phyloP scores from a whole-genome alignment of 2,329 filamentous ascomycete genomes.

The Colletotrichum chlorophyti region DNA sequence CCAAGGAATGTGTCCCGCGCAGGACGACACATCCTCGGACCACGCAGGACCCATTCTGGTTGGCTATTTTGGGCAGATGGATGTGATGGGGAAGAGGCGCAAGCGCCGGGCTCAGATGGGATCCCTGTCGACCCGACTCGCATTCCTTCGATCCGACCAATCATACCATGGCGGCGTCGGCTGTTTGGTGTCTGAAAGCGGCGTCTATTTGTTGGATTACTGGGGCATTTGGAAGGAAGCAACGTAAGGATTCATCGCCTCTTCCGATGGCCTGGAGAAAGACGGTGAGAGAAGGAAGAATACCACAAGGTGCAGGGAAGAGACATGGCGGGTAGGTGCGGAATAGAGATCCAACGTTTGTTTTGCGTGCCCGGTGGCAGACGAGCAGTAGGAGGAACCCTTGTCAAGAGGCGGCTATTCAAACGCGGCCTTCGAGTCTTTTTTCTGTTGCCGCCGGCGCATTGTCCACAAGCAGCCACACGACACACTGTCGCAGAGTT shows the following conservation, averaged over 20 bases:
- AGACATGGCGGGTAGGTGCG: not conserved
- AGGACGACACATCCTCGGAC: constrained; percentile 31
- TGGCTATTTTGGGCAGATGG: constrained; percentile 45
- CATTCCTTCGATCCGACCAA: constrained; percentile 33
- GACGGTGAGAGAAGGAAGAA: constrained; percentile 17
- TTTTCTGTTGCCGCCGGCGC: not conserved
- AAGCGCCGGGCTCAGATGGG: constrained; percentile 41
- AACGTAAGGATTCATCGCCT: constrained; percentile 19
- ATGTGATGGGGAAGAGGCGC: constrained; percentile 39
- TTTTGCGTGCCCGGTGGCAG: too few species aligned
- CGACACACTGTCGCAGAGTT: not conserved
- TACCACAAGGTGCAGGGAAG: too few species aligned
- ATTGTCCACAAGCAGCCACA: constrained; percentile 8
- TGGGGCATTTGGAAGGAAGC: not conserved
- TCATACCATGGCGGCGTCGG: constrained; percentile 28
- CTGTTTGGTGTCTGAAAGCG: constrained; percentile 27
- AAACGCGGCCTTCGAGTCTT: constrained; percentile 16
- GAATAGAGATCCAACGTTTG: too few species aligned
- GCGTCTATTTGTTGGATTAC: constrained; percentile 27
- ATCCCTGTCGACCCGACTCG: constrained; percentile 30
- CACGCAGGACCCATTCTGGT: constrained; percentile 36
- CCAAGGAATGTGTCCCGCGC: constrained; percentile 24
- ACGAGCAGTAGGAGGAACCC: too few species aligned
- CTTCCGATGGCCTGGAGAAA: constrained; percentile 13
- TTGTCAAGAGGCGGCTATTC: constrained; percentile 14